phyloP scores from a whole-genome alignment of 495 filamentous ascomycete species.

The Hyaloscypha bicolor region DNA sequence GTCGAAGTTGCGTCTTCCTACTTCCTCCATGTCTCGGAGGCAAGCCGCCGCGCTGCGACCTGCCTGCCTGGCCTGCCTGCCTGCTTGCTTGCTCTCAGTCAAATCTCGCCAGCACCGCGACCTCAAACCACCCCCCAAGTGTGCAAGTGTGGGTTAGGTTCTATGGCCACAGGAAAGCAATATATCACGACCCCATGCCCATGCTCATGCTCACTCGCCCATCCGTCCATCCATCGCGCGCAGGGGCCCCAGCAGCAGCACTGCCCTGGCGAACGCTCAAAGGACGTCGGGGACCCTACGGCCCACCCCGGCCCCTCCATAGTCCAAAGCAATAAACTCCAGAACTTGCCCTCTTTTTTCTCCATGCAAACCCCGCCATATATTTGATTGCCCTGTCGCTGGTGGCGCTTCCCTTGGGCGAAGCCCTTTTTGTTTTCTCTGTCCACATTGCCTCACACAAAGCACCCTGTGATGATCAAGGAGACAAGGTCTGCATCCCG shows the following conservation, averaged over 20 bases:
- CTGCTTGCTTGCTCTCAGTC: not conserved
- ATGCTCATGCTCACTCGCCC: not conserved
- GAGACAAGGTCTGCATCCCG: conserved; percentile 19
- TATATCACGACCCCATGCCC: not conserved
- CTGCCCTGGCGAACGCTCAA: conserved; percentile 2
- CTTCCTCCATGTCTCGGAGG: conserved; percentile 20
- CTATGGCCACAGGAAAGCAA: not conserved
- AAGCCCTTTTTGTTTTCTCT: conserved; percentile 14
- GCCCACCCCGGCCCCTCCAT: conserved; percentile 20
- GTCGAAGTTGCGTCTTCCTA: not conserved
- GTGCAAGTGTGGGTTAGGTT: not conserved
- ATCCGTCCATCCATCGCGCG: not conserved
- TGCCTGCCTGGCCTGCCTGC: not conserved
- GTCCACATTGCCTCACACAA: conserved; percentile 19
- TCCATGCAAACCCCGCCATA: conserved; percentile 36
- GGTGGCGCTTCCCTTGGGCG: conserved; percentile 18
- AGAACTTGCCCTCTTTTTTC: conserved; percentile 17
- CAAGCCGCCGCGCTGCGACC: conserved; percentile 21
- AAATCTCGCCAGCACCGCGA: not conserved
- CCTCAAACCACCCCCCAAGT: not conserved
- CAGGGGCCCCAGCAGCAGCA: not conserved
- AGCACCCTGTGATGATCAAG: conserved; percentile 32
- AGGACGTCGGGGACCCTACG: not conserved
- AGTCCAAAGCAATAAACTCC: conserved; percentile 26
- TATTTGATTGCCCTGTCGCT: conserved; percentile 29